Evolutionary conservation across 148 eudicot species (phyloP).

Genomic region (Cornus kousa): DNA sequence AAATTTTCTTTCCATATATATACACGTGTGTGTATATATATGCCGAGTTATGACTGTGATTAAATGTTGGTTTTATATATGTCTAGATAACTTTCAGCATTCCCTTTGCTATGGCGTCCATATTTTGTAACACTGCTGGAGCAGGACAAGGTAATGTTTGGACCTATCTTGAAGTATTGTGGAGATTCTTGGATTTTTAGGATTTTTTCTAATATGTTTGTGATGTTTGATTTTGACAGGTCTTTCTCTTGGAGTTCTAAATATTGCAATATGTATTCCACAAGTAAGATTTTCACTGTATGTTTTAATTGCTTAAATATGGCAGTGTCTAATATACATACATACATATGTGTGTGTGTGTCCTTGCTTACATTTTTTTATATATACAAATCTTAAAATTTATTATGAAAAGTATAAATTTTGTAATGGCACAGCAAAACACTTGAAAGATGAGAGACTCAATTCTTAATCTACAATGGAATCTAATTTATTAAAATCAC

Average conservation of each 20-base stretch:
- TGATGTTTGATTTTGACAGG: conserved; percentile 32
- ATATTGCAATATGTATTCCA: conserved; percentile 80
- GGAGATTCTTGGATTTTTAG: background rate
- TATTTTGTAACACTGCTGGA: conserved; percentile 60
- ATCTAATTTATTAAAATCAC: too few species aligned
- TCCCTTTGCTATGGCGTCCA: conserved; percentile 89
- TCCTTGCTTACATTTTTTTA: too few species aligned
- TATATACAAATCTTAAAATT: too few species aligned
- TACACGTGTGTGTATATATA: too few species aligned
- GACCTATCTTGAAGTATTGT: background rate
- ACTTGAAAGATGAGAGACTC: too few species aligned
- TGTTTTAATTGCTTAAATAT: too few species aligned
- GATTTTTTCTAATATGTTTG: background rate
- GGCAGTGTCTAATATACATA: background rate
- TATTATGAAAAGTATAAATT: too few species aligned
- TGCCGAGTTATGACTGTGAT: too few species aligned
- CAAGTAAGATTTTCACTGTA: conserved; percentile 43
- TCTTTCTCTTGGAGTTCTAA: conserved; percentile 71
- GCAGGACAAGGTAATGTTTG: conserved; percentile 70
- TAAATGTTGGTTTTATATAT: background rate
- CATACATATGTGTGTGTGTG: too few species aligned
- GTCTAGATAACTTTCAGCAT: conserved; percentile 68
- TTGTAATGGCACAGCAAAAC: too few species aligned
- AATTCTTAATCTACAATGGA: too few species aligned
- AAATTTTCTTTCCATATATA: too few species aligned